Evolutionary conservation across 108 stramenopile genomes (phyloP).

Genomic region (Cyclostephanos tholiformis): DNA sequence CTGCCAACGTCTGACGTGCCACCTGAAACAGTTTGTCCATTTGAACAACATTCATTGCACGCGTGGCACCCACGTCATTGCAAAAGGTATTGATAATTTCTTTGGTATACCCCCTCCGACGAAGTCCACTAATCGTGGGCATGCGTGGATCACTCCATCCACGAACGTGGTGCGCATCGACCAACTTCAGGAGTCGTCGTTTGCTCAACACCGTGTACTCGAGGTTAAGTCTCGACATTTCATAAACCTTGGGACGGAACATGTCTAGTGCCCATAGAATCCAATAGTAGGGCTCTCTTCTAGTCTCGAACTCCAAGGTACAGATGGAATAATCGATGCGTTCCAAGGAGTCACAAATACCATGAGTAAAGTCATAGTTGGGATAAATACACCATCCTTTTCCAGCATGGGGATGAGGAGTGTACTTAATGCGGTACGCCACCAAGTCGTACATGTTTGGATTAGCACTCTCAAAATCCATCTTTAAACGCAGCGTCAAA

Average conservation of each 20-base stretch:
- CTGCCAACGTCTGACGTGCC: slow-evolving; percentile 62
- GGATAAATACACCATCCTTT: slow-evolving; percentile 99
- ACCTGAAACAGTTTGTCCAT: slow-evolving; percentile 80
- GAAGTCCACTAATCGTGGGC: slow-evolving; percentile 95
- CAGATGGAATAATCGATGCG: slow-evolving; percentile 99
- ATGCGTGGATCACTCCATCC: slow-evolving; percentile 99
- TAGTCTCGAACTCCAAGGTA: slow-evolving; percentile 98
- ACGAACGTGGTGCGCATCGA: slow-evolving; percentile 68
- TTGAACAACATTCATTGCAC: slow-evolving; percentile 92
- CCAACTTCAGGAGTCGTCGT: slow-evolving; percentile 94
- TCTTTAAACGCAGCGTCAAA: slow-evolving; percentile 95
- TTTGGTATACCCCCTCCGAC: slow-evolving; percentile 95
- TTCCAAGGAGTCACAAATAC: slow-evolving; percentile 96
- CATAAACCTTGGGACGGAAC: slow-evolving; percentile 94
- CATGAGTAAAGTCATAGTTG: slow-evolving; percentile 98
- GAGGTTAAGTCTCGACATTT: slow-evolving; percentile 92
- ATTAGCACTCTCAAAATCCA: slow-evolving; percentile 95
- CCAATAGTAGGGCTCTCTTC: slow-evolving; percentile 98
- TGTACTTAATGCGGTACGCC: slow-evolving; percentile 95
- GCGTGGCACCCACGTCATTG: slow-evolving; percentile 93
- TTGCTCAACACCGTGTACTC: slow-evolving; percentile 96
- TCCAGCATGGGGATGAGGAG: slow-evolving; percentile 95
- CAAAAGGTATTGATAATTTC: slow-evolving; percentile 95
- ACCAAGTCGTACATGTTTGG: slow-evolving; percentile 97
- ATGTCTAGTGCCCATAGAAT: slow-evolving; percentile 95